Percentiles rank a stretch among this genome's conserved stretches.
phyloP scores from a whole-genome alignment of 371 early-diverging fungal genomes.

The Conidiobolus coronatus region DNA sequence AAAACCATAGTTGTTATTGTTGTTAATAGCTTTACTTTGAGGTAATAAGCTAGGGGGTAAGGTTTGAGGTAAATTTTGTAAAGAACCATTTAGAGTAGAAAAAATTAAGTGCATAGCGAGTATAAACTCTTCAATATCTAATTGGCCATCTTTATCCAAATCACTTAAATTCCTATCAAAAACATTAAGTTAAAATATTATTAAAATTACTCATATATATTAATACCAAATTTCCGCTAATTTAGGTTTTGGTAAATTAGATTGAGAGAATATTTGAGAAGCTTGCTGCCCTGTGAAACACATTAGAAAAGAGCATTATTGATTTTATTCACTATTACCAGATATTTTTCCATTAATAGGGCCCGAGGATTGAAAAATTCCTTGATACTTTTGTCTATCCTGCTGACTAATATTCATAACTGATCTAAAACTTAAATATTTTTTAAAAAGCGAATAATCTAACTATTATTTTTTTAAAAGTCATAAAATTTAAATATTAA shows the following conservation, averaged over 20 bases:
- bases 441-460: too few relatives aligned
- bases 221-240: constrained; percentile 1
- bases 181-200: neutral
- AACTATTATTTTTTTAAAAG: too few relatives aligned
- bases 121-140: constrained; percentile 1
- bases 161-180: constrained; percentile 3
- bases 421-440: too few relatives aligned
- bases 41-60: neutral
- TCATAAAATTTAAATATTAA: too few relatives aligned
- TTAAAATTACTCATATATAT: neutral
- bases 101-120: constrained; percentile 1
- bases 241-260: neutral
- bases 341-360: constrained; percentile 1
- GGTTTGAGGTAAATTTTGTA: neutral
- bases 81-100: neutral
- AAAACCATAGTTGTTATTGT: neutral
- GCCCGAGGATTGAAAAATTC: neutral
- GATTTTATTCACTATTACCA: neutral
- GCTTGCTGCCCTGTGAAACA: neutral
- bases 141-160: neutral
- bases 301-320: neutral
- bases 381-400: constrained; percentile 1
- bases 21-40: neutral
- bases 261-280: neutral
- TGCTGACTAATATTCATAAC: neutral